Conservation (phyloP, 2,329 filamentous ascomycete genomes). For the Claviceps africana region DNA sequence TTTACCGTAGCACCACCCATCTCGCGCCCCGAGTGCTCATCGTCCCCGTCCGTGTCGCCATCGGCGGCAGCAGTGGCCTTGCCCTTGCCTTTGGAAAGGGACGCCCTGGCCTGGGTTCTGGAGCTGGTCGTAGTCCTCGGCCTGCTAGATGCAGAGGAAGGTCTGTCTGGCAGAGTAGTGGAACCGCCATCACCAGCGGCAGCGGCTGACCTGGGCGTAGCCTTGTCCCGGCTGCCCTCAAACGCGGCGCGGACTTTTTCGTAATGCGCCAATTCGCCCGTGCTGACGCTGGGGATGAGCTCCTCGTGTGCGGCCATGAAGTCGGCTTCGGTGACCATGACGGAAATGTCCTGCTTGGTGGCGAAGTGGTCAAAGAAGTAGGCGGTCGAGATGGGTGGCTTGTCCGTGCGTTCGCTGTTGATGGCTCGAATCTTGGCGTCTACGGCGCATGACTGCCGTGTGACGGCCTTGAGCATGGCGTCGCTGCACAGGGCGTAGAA, state of each 20-base stretch:
- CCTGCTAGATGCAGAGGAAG: slow-evolving; percentile 14
- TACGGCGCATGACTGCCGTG: slow-evolving; percentile 69
- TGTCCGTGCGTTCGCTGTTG: slow-evolving; percentile 32
- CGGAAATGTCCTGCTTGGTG: slow-evolving; percentile 65
- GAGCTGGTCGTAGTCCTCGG: slow-evolving; percentile 1
- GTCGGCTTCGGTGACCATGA: slow-evolving; percentile 80
- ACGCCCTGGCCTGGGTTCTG: slow-evolving; percentile 24
- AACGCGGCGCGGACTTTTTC: slow-evolving; percentile 71
- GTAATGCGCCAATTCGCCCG: slow-evolving; percentile 84
- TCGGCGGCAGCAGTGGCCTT: slow-evolving; percentile 16
- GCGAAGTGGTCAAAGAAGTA: slow-evolving; percentile 94
- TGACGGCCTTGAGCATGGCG: slow-evolving; percentile 97
- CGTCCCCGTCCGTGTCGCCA: slow-evolving; percentile 14
- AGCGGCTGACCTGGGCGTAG: background rate
- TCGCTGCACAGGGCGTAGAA: slow-evolving; percentile 95
- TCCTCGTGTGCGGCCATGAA: slow-evolving; percentile 71
- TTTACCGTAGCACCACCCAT: slow-evolving; percentile 16
- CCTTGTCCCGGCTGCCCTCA: slow-evolving; percentile 41
- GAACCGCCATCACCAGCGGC: background rate
- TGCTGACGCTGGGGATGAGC: slow-evolving; percentile 84
- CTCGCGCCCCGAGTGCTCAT: slow-evolving; percentile 19
- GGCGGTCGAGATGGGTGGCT: slow-evolving; percentile 56
- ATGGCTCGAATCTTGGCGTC: slow-evolving; percentile 68
- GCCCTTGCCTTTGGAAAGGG: slow-evolving; percentile 23
- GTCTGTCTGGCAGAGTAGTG: background rate